A percentile compares a stretch with the other conserved stretches of the same genome.
Conservation (phyloP, 768 basidiomycete genomes). For the Mycena galericulata region DNA sequence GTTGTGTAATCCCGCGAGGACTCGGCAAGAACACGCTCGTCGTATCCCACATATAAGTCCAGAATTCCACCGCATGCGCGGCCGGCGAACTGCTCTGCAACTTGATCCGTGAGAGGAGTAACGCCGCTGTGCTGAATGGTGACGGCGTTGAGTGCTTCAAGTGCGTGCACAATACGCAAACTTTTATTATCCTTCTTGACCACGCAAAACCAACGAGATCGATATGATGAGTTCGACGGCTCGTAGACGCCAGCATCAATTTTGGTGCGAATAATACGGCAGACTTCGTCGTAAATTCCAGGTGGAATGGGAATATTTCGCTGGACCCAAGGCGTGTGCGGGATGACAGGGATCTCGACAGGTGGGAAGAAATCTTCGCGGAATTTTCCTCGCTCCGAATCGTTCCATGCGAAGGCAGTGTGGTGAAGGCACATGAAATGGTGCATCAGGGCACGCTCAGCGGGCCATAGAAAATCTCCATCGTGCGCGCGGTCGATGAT, state of each 20-base stretch:
- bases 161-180: conserved; percentile 32
- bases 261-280: neutral
- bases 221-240: conserved; percentile 8
- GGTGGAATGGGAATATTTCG: conserved; percentile 37
- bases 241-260: conserved; percentile 5
- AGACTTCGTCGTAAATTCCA: conserved; percentile 34
- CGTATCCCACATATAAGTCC: conserved; percentile 42
- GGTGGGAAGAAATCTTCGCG: conserved; percentile 15
- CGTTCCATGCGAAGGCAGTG: conserved; percentile 34
- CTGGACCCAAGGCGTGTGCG: conserved; percentile 16
- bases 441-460: conserved; percentile 24
- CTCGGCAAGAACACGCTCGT: conserved; percentile 40
- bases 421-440: conserved; percentile 30
- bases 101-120: conserved; percentile 28
- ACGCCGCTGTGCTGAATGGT: conserved; percentile 34
- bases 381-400: conserved; percentile 29
- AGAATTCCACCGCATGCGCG: conserved; percentile 18
- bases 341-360: neutral
- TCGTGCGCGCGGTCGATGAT: conserved; percentile 8
- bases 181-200: conserved; percentile 31
- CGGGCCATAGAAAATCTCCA: conserved; percentile 29
- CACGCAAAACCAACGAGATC: conserved; percentile 32
- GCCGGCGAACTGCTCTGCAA: conserved; percentile 10
- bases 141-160: conserved; percentile 34
- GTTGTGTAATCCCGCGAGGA: conserved; percentile 46